A percentile compares a stretch with the other conserved stretches of the same genome.
Evolutionary conservation across 2,329 filamentous ascomycete species (phyloP).

Genomic region (Helotiales sp.): DNA sequence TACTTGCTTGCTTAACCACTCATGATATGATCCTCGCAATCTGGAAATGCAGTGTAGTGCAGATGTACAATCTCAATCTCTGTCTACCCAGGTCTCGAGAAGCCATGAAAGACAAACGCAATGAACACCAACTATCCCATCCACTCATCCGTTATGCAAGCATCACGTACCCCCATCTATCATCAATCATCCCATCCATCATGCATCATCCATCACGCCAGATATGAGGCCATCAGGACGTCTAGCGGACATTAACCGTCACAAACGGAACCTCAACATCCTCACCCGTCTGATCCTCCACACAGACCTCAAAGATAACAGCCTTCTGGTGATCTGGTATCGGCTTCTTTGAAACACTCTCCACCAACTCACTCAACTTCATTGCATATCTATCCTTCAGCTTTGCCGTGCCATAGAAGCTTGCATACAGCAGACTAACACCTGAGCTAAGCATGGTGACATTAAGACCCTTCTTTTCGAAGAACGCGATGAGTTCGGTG

Average conservation of each 20-base stretch:
- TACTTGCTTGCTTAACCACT: too few species aligned
- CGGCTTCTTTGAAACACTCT: constrained; percentile 86
- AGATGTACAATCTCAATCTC: too few species aligned
- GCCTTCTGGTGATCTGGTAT: constrained; percentile 92
- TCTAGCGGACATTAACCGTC: constrained; percentile 65
- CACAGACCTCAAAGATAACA: constrained; percentile 94
- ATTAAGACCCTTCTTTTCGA: constrained; percentile 75
- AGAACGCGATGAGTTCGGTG: constrained; percentile 78
- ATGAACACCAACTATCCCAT: too few species aligned
- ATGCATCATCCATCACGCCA: constrained; percentile 17
- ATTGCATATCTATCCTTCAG: constrained; percentile 79
- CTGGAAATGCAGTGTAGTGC: too few species aligned
- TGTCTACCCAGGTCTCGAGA: too few species aligned
- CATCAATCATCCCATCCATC: too few species aligned
- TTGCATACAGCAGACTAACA: constrained; percentile 89
- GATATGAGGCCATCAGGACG: constrained; percentile 18
- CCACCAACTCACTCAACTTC: constrained; percentile 86
- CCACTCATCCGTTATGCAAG: too few species aligned
- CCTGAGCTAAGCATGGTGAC: constrained; percentile 97
- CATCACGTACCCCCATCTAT: too few species aligned
- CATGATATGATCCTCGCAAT: too few species aligned
- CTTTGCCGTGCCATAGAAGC: constrained; percentile 78
- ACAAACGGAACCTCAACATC: constrained; percentile 98
- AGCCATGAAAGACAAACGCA: too few species aligned
- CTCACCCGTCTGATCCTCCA: constrained; percentile 83